These are phyloP conservation scores for Umbelopsis ramanniana DNA, from an alignment of 192 early-diverging fungal species.

Conservation along the genomic window DNA sequence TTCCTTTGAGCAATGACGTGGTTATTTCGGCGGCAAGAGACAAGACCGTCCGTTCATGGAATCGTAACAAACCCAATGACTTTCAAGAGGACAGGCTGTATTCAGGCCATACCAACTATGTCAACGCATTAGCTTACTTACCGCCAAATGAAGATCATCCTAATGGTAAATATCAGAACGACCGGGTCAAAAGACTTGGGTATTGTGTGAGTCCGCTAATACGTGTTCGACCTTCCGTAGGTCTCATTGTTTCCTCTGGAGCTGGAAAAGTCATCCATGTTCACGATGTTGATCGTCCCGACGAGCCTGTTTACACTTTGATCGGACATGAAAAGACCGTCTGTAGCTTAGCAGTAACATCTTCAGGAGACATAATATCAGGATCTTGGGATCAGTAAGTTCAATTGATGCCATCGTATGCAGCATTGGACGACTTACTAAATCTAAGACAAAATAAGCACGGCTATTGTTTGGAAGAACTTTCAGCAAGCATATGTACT, in stretches of 20 bases:
- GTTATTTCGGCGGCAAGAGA: slow-evolving; percentile 80
- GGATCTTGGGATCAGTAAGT: slow-evolving; percentile 97
- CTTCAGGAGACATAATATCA: slow-evolving; percentile 75
- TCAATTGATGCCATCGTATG: background rate
- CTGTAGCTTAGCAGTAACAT: slow-evolving; percentile 71
- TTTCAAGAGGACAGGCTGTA: slow-evolving; percentile 61
- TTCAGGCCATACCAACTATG: slow-evolving; percentile 75
- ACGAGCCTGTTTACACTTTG: slow-evolving; percentile 67
- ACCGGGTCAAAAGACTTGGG: background rate
- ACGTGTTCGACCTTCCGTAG: slow-evolving; percentile 39
- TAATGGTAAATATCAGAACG: slow-evolving; percentile 49
- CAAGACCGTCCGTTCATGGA: slow-evolving; percentile 76
- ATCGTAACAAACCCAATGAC: slow-evolving; percentile 49
- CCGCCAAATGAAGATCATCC: slow-evolving; percentile 60
- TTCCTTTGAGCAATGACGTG: slow-evolving; percentile 55
- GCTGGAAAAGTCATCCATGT: slow-evolving; percentile 84
- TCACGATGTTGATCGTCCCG: slow-evolving; percentile 68
- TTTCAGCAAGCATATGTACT: slow-evolving; percentile 73
- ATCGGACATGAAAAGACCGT: slow-evolving; percentile 89
- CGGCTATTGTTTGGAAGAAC: slow-evolving; percentile 89
- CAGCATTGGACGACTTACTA: background rate
- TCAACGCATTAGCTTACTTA: slow-evolving; percentile 74
- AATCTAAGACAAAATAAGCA: slow-evolving; percentile 45
- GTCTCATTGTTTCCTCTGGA: slow-evolving; percentile 82
- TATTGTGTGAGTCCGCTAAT: background rate